A percentile compares a stretch with the other conserved stretches of the same genome.
Evolutionary conservation across 805 yeast species (phyloP).

Genomic region (Pichia ethanolica): DNA sequence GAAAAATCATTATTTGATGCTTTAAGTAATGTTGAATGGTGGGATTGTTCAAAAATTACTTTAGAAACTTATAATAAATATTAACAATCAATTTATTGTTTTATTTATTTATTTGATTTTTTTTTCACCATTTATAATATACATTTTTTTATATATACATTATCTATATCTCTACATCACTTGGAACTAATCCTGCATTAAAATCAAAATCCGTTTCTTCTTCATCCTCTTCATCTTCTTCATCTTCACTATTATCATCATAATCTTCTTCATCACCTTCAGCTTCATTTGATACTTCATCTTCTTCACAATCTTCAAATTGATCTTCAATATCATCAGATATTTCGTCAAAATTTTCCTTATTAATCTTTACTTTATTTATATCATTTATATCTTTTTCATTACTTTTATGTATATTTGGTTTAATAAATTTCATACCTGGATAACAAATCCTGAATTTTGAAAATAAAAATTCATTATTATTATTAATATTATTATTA

Average conservation of each 20-base stretch:
- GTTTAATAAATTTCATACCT: constrained; percentile 13
- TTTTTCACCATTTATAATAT: too few relatives aligned
- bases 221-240: constrained; percentile 4
- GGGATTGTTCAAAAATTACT: constrained; percentile 7
- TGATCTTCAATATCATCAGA: neutral
- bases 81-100: neutral
- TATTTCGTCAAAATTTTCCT: constrained; percentile 3
- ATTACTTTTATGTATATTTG: constrained; percentile 1
- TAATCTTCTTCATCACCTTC: constrained; percentile 6
- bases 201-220: neutral
- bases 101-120: too few relatives aligned
- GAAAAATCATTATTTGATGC: constrained; percentile 10
- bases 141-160: neutral
- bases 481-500: neutral
- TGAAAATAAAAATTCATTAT: neutral
- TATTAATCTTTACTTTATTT: neutral
- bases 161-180: constrained; percentile 1
- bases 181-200: neutral
- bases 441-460: constrained; percentile 18
- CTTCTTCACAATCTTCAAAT: constrained; percentile 9
- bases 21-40: constrained; percentile 8
- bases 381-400: constrained; percentile 2
- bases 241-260: constrained; percentile 1
- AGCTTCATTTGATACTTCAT: constrained; percentile 3
- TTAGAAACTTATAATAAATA: neutral